Percentiles rank a stretch among this genome's conserved stretches.
Conservation (phyloP, 768 basidiomycete species). For the Psilocybe cyanescens region DNA sequence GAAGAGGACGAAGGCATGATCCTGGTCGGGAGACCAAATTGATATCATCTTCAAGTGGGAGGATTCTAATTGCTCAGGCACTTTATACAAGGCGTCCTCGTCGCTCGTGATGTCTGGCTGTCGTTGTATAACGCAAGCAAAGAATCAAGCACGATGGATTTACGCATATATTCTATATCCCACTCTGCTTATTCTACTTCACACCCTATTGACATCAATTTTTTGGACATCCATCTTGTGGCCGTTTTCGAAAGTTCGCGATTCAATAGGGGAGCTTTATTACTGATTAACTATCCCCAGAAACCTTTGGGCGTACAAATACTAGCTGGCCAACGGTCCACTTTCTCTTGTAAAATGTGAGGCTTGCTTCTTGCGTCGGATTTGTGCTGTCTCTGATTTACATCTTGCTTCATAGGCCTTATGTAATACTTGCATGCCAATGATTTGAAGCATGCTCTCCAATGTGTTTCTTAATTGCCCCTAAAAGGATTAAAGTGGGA, state of each 20-base stretch:
- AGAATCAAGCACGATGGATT: neutral
- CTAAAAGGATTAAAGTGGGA: too few relatives aligned
- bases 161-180: neutral
- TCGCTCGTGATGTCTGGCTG: neutral
- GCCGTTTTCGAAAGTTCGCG: neutral
- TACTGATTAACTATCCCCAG: too few relatives aligned
- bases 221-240: neutral
- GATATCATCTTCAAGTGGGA: neutral
- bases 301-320: too few relatives aligned
- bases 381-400: too few relatives aligned
- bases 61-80: neutral
- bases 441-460: too few relatives aligned
- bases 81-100: neutral
- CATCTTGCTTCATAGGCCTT: too few relatives aligned
- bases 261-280: too few relatives aligned
- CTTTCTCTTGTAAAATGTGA: too few relatives aligned
- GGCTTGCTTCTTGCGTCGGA: too few relatives aligned
- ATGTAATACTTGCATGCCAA: too few relatives aligned
- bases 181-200: slow-evolving; percentile 2
- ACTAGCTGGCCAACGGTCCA: too few relatives aligned
- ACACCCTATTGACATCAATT: neutral
- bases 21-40: slow-evolving; percentile 64
- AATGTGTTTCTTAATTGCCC: too few relatives aligned
- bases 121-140: neutral
- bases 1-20: slow-evolving; percentile 89